phyloP scores from a whole-genome alignment of 345 rosid species.

The Cardamine resedifolia region DNA sequence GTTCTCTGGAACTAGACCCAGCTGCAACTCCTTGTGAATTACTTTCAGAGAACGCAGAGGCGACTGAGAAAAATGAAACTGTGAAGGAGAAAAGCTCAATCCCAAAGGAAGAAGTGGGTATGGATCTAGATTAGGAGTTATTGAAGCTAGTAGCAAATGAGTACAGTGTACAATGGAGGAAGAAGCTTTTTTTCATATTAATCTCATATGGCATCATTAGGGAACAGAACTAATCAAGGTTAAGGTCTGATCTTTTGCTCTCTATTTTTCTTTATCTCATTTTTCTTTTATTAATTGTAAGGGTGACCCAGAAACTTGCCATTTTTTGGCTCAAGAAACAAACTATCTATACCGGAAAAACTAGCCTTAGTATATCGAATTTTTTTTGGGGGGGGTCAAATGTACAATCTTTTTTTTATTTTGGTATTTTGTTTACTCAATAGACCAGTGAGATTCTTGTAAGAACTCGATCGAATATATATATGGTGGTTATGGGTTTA shows the following conservation, averaged over 20 bases:
- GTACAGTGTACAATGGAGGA: slow-evolving; percentile 35
- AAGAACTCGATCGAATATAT: slow-evolving; percentile 22
- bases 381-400: slow-evolving; percentile 5
- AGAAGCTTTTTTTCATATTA: slow-evolving; percentile 16
- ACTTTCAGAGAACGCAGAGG: slow-evolving; percentile 35
- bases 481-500: slow-evolving; percentile 28
- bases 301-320: slow-evolving; percentile 25
- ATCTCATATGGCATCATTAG: slow-evolving; percentile 27
- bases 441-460: not conserved
- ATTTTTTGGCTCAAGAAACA: slow-evolving; percentile 28
- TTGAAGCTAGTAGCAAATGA: slow-evolving; percentile 16
- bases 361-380: not conserved
- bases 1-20: slow-evolving; percentile 85
- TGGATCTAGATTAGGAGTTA: slow-evolving; percentile 17
- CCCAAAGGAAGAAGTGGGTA: slow-evolving; percentile 10
- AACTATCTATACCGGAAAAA: slow-evolving; percentile 16
- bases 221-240: slow-evolving; percentile 28
- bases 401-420: slow-evolving; percentile 16
- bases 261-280: not conserved
- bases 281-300: not conserved
- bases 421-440: slow-evolving; percentile 29
- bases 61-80: slow-evolving; percentile 8
- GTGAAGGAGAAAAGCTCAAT: slow-evolving; percentile 8
- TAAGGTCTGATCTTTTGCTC: slow-evolving; percentile 26
- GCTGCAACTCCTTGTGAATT: slow-evolving; percentile 82